A percentile compares a stretch with the other conserved stretches of the same genome.
These are phyloP conservation scores for Monosporascus sp. DNA, from an alignment of 2,329 filamentous ascomycete genomes.

Conservation along the genomic window DNA sequence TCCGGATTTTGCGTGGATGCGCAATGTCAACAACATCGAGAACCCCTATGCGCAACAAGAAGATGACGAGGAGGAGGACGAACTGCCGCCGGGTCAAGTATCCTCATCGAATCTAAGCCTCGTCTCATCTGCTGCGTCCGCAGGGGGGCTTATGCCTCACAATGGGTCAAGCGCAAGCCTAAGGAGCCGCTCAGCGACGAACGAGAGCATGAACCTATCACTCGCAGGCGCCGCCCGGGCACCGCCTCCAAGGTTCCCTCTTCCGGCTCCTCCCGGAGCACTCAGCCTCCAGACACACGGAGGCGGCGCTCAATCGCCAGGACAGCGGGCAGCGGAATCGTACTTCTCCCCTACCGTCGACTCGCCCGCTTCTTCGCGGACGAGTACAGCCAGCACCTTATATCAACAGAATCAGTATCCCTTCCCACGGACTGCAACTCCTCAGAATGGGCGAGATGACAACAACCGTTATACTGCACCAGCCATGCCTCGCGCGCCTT, in stretches of 20 bases:
- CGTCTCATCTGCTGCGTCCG: conserved; percentile 19
- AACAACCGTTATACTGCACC: conserved; percentile 84
- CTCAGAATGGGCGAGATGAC: conserved; percentile 64
- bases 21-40: conserved; percentile 59
- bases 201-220: conserved; percentile 56
- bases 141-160: conserved; percentile 45
- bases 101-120: conserved; percentile 30
- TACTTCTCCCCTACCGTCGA: conserved; percentile 90
- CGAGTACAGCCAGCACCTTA: conserved; percentile 69
- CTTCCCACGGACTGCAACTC: conserved; percentile 70
- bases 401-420: conserved; percentile 54
- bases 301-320: conserved; percentile 50
- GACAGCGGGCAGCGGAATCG: conserved; percentile 63
- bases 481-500: conserved; percentile 75
- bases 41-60: conserved; percentile 74
- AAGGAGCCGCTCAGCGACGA: conserved; percentile 70
- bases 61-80: conserved; percentile 50
- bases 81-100: conserved; percentile 17
- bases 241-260: conserved; percentile 67
- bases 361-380: conserved; percentile 69
- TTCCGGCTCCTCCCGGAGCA: conserved; percentile 49
- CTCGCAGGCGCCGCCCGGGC: conserved; percentile 52
- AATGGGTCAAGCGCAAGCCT: conserved; percentile 72
- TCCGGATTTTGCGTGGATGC: conserved; percentile 78
- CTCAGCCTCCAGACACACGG: conserved; percentile 65